Conservation (phyloP, 2,329 filamentous ascomycete species). For the Hypoxylon rubiginosum region DNA sequence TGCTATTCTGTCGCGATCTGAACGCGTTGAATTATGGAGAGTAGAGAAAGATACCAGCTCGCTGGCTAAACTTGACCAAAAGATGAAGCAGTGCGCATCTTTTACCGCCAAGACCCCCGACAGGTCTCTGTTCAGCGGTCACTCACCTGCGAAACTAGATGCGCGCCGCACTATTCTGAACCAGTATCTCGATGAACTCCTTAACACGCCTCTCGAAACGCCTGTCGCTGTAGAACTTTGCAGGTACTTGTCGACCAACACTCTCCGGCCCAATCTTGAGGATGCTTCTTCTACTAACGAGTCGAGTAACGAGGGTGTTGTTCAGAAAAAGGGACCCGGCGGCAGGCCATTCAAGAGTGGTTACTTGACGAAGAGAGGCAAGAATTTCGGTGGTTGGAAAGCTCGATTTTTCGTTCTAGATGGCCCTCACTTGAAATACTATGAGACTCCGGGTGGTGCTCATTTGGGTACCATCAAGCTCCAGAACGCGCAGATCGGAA, state of each 20-base stretch:
- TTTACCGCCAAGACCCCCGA: conserved; percentile 87
- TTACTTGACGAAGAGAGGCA: conserved; percentile 95
- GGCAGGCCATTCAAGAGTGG: conserved; percentile 82
- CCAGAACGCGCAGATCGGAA: conserved; percentile 90
- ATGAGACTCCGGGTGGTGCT: conserved; percentile 88
- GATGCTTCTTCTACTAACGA: conserved; percentile 62
- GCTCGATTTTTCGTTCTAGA: conserved; percentile 76
- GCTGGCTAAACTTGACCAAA: conserved; percentile 83
- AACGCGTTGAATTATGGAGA: conserved; percentile 87
- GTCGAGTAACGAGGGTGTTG: conserved; percentile 54
- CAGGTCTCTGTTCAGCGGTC: conserved; percentile 86
- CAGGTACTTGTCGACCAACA: conserved; percentile 82
- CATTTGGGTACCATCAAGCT: conserved; percentile 96
- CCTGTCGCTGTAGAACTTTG: conserved; percentile 84
- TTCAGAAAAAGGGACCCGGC: conserved; percentile 67
- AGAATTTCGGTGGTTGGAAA: conserved; percentile 99
- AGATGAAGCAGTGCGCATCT: conserved; percentile 78
- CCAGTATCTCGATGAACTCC: conserved; percentile 84
- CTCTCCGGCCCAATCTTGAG: conserved; percentile 72
- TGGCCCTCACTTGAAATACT: conserved; percentile 82
- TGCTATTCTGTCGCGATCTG: conserved; percentile 83
- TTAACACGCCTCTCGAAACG: conserved; percentile 86
- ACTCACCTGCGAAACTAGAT: conserved; percentile 94
- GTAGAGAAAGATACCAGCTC: conserved; percentile 92
- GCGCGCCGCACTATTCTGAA: conserved; percentile 85